Evolutionary conservation across 2,329 filamentous ascomycete genomes (phyloP).

Genomic region (Ceratocystis destructans): DNA sequence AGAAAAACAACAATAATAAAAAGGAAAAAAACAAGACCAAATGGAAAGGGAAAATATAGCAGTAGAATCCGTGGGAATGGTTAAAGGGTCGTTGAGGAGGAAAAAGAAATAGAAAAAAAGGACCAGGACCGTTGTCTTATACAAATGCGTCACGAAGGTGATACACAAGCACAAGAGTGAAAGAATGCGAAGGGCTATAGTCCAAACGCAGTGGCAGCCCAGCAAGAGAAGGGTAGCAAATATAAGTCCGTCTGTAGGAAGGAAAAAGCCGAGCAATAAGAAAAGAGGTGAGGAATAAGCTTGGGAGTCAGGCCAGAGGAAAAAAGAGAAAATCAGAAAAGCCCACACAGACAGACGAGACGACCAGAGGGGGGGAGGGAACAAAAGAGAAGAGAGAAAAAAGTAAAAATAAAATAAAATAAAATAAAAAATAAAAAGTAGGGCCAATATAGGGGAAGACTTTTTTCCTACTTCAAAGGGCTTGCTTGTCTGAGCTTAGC

Average conservation of each 20-base stretch:
- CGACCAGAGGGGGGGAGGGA: background rate
- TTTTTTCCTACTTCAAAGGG: background rate
- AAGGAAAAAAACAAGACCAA: background rate
- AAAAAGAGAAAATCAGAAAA: slow-evolving; percentile 11
- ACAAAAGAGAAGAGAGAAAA: background rate
- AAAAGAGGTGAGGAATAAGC: background rate
- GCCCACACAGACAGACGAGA: background rate
- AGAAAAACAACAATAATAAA: no score
- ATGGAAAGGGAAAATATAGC: background rate
- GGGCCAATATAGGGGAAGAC: slow-evolving; percentile 3
- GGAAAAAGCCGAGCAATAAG: background rate
- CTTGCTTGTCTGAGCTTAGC: slow-evolving; percentile 3
- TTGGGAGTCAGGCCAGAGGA: slow-evolving; percentile 7
- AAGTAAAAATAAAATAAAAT: background rate
- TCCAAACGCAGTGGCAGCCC: background rate
- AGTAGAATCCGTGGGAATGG: background rate
- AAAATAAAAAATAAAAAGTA: background rate
- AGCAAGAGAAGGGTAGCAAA: background rate
- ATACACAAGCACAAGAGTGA: background rate
- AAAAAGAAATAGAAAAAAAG: slow-evolving; percentile 8
- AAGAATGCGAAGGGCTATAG: background rate
- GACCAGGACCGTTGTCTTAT: slow-evolving; percentile 6
- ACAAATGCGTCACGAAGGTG: slow-evolving; percentile 7
- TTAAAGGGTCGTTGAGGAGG: background rate
- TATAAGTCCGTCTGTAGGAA: background rate